Conservation (phyloP, 768 basidiomycete genomes). For the Saitozyma sp. region DNA sequence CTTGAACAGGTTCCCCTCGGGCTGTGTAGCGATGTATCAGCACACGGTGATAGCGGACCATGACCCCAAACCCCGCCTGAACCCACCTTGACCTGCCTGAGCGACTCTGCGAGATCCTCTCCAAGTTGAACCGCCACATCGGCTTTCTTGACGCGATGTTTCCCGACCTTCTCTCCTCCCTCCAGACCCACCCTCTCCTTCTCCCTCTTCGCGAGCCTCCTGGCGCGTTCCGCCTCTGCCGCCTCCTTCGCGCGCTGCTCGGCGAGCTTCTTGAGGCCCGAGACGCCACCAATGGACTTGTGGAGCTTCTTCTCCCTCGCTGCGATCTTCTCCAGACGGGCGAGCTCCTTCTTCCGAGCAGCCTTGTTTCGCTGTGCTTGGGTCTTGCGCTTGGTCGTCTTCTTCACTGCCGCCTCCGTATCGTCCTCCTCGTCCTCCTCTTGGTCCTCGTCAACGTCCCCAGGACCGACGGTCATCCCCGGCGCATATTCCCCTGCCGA, state of each 20-base stretch:
- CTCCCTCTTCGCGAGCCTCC: constrained; percentile 57
- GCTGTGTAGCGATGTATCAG: constrained; percentile 57
- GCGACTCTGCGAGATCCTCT: constrained; percentile 81
- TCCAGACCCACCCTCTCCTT: constrained; percentile 65
- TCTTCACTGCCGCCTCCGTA: constrained; percentile 51
- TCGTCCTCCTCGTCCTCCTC: constrained; percentile 53
- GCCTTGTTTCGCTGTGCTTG: constrained; percentile 71
- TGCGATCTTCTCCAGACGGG: constrained; percentile 61
- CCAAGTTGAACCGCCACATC: constrained; percentile 82
- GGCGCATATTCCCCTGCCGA: constrained; percentile 53
- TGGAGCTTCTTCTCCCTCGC: constrained; percentile 63
- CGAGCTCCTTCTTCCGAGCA: constrained; percentile 65
- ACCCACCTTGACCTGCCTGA: constrained; percentile 77
- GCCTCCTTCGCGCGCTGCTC: constrained; percentile 53
- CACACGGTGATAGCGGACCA: neutral
- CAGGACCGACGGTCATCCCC: constrained; percentile 63
- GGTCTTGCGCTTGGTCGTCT: constrained; percentile 57
- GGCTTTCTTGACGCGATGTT: constrained; percentile 69
- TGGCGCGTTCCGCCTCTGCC: constrained; percentile 52
- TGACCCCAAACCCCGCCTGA: neutral
- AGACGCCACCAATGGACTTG: constrained; percentile 65
- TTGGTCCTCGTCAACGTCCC: constrained; percentile 31
- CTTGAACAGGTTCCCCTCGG: constrained; percentile 88
- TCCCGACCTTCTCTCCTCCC: constrained; percentile 72
- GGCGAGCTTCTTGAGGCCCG: constrained; percentile 57